Evolutionary conservation across 2,329 filamentous ascomycete species (phyloP).

Genomic region (Pestalotiopsis sp.): DNA sequence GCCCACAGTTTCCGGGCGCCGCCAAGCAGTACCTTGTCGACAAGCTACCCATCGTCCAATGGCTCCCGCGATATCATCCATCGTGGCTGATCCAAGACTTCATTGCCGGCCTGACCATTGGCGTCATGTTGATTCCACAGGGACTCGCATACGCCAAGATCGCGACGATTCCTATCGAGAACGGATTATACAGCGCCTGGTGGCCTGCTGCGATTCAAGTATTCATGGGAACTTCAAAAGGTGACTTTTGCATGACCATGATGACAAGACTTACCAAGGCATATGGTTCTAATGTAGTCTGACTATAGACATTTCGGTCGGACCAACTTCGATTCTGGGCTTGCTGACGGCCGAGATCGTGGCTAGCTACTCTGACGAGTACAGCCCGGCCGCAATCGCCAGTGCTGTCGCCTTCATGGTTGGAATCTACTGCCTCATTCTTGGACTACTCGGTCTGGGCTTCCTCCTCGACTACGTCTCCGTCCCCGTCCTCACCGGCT

Average conservation of each 20-base stretch:
- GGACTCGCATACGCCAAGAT: conserved; percentile 65
- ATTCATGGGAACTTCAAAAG: conserved; percentile 65
- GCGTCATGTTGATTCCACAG: conserved; percentile 63
- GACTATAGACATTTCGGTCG: conserved; percentile 58
- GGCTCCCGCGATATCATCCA: conserved; percentile 64
- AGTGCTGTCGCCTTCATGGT: conserved; percentile 66
- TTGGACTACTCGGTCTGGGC: conserved; percentile 65
- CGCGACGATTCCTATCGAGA: conserved; percentile 62
- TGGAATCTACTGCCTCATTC: conserved; percentile 59
- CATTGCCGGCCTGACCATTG: conserved; percentile 64
- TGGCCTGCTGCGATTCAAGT: conserved; percentile 59
- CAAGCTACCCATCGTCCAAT: conserved; percentile 64
- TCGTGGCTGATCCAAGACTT: conserved; percentile 65
- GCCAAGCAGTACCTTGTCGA: conserved; percentile 58
- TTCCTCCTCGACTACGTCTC: conserved; percentile 70
- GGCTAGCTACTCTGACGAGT: conserved; percentile 52
- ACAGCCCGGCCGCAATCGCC: conserved; percentile 57
- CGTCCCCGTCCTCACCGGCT: conserved; percentile 64
- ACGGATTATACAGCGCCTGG: conserved; percentile 64
- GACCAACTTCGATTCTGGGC: conserved; percentile 67
- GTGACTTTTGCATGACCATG: conserved; percentile 31
- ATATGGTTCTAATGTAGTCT: conserved; percentile 4
- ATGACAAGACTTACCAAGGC: not conserved
- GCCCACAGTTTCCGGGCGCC: conserved; percentile 50
- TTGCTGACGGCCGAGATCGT: conserved; percentile 66